These are phyloP conservation scores for Sclerotinia minor DNA, from an alignment of 2,329 filamentous ascomycete genomes.

Conservation along the genomic window DNA sequence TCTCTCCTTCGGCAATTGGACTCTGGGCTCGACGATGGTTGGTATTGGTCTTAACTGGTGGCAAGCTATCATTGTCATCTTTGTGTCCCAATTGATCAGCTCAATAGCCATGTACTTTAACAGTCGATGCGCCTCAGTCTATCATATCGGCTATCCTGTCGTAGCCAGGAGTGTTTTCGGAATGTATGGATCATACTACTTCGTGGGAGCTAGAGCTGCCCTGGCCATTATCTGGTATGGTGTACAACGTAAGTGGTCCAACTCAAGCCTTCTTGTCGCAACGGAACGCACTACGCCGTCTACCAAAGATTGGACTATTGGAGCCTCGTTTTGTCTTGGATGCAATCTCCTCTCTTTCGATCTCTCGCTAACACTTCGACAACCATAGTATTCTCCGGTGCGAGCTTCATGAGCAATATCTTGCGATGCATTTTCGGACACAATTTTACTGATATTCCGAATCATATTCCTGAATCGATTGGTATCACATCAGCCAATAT, in stretches of 20 bases:
- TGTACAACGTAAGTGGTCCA: conserved; percentile 61
- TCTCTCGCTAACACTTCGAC: background rate
- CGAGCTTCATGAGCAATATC: conserved; percentile 49
- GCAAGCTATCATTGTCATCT: conserved; percentile 48
- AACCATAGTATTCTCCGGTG: conserved; percentile 48
- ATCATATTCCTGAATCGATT: conserved; percentile 43
- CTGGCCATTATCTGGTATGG: conserved; percentile 59
- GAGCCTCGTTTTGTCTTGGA: background rate
- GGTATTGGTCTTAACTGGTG: conserved; percentile 50
- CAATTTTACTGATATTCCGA: conserved; percentile 42
- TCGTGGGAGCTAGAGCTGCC: conserved; percentile 46
- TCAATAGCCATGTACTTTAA: conserved; percentile 49
- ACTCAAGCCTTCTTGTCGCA: background rate
- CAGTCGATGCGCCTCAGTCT: conserved; percentile 42
- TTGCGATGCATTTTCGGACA: conserved; percentile 47
- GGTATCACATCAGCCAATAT: conserved; percentile 46
- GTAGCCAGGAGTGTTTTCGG: conserved; percentile 46
- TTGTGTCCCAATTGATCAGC: conserved; percentile 46
- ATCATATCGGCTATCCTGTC: conserved; percentile 47
- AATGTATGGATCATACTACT: conserved; percentile 47
- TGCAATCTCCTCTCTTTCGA: background rate
- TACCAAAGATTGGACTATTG: background rate
- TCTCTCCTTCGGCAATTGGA: conserved; percentile 48
- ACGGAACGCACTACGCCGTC: background rate
- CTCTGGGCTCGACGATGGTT: conserved; percentile 45